Evolutionary conservation across 129 eudicot genomes (phyloP), one percentile per base, ranked within the genome.

Genomic region (Tanacetum coccineum): DNA sequence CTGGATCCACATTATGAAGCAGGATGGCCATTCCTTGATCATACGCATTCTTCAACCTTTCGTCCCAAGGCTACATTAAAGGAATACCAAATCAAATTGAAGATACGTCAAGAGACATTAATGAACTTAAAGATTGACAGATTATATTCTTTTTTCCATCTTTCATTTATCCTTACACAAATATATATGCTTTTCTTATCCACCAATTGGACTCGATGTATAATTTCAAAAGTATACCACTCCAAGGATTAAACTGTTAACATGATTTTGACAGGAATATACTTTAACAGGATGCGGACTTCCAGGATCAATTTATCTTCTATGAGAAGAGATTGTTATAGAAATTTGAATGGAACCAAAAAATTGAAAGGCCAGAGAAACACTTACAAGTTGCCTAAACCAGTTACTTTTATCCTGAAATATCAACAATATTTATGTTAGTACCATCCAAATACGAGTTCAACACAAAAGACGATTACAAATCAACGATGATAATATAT

Each of bases 1-100:
- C 70, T 53, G 94, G 94, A 75, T 85, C 85, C 80, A 91, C 69
- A 76, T 91, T 91, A 54, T 59, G 78, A 25, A 91, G 91, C 76
- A 87, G 45, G 15, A 91, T 67, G 25, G 87, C 78, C 40, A 76
- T 73, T 66, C 91, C 90, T 54, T 83, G 70, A 60, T 85, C 87
- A 72, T 79, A 72, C 4, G 83, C 88, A 64, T 11, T 58, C 70
- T 77, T 71, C 80, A 91, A 66, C 73, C 72, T 76, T 15, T 83
- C 79, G 62, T 85, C 94, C 85, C 87, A 91, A 56, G 86, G 84
- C 96, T 87, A 79, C 25, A 73, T 49, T 26, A 22, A 59, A 60
- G 22, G 3, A 78, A 63, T 22, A 18, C 20, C 49, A 59, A 47
- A 66, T 55, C 46, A 61, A 71, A 49, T 50, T 6, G 30, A 13